Base-by-base conservation (phyloP, 345 rosid species). In the Garcia nutans region DNA sequence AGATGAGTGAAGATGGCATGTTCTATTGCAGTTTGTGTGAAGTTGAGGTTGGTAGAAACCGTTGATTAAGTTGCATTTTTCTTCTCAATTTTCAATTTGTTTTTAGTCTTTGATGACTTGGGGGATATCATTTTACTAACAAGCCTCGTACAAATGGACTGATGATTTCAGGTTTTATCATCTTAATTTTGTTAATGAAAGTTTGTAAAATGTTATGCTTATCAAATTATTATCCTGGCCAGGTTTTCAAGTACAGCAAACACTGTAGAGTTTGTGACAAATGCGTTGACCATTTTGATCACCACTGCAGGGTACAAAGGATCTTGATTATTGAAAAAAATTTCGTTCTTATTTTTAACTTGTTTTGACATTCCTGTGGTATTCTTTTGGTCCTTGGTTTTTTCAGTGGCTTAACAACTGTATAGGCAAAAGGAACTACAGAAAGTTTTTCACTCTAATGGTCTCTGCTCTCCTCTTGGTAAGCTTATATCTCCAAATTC, bases 191-290 rank as follows among this genome's bases (percentile, higher is more conserved):
- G 33, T 47, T 47, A 37, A 17, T 47, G 61, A 31, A 15, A 58
- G 24, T 55, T 42, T 41, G 20, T 57, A 44, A 22, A 26, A 44
- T 44, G 60, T 66, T 54, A 23, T 74, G 69, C 47, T 66, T 69
- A 50, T 78, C 31, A 66, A 23, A 31, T 63, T 69, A 24, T 42
- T 75, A 5, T 41, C 82, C 42, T 79, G 73, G 77, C 45, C 87
- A 96, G 97, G 99, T 96, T 74, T 92, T 87, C 86, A 96, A 89
- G 82, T 91, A 93, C 84, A 96, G 98, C 90, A 96, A 96, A 85
- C 99, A 93, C 81, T 96, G 99, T 71, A 86, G 99, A 84, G 98
- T 96, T 60, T 93, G 98, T 61, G 98, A 96, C 86, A 96, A 96
- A 85, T 93, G 98, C 66, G 98, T 96, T 6, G 89, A 96, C 77